These are phyloP conservation scores for Boletus bicolor DNA, from an alignment of 768 basidiomycete species.

Conservation along the genomic window DNA sequence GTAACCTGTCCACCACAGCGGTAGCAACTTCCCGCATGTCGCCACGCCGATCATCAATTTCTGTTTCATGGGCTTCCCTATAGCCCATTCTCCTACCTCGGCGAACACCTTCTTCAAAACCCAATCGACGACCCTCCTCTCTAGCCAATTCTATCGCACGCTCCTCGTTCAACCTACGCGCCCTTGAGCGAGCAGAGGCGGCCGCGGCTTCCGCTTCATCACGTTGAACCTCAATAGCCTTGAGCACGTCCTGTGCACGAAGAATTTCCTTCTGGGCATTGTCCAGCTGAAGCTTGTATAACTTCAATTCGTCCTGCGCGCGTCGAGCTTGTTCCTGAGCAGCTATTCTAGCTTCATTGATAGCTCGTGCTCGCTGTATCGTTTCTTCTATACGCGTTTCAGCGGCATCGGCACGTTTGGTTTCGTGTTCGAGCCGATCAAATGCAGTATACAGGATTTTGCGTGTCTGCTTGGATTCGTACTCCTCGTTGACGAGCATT, in stretches of 20 bases:
- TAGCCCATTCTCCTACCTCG: slow-evolving; percentile 32
- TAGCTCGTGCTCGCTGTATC: slow-evolving; percentile 25
- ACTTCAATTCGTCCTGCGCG: slow-evolving; percentile 46
- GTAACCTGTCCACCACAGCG: slow-evolving; percentile 21
- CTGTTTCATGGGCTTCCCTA: slow-evolving; percentile 24
- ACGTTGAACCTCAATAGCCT: slow-evolving; percentile 46
- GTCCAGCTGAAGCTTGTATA: slow-evolving; percentile 58
- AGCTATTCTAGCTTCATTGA: slow-evolving; percentile 31
- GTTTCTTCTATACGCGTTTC: slow-evolving; percentile 34
- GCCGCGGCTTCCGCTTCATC: slow-evolving; percentile 49
- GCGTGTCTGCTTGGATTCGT: slow-evolving; percentile 39
- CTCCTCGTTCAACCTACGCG: slow-evolving; percentile 45
- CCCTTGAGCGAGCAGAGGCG: slow-evolving; percentile 41
- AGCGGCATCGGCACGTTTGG: slow-evolving; percentile 34
- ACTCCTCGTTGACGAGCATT: slow-evolving; percentile 39
- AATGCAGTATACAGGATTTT: slow-evolving; percentile 36
- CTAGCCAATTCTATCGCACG: slow-evolving; percentile 47
- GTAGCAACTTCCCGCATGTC: slow-evolving; percentile 21
- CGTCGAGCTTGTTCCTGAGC: slow-evolving; percentile 31
- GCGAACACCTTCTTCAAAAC: slow-evolving; percentile 50
- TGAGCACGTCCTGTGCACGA: slow-evolving; percentile 51
- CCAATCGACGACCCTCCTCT: slow-evolving; percentile 51
- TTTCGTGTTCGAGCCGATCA: slow-evolving; percentile 38
- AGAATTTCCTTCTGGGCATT: slow-evolving; percentile 58
- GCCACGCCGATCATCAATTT: slow-evolving; percentile 9